Evolutionary conservation across 495 filamentous ascomycete species (phyloP).

Genomic region (Staphylotrichum tortipilum): DNA sequence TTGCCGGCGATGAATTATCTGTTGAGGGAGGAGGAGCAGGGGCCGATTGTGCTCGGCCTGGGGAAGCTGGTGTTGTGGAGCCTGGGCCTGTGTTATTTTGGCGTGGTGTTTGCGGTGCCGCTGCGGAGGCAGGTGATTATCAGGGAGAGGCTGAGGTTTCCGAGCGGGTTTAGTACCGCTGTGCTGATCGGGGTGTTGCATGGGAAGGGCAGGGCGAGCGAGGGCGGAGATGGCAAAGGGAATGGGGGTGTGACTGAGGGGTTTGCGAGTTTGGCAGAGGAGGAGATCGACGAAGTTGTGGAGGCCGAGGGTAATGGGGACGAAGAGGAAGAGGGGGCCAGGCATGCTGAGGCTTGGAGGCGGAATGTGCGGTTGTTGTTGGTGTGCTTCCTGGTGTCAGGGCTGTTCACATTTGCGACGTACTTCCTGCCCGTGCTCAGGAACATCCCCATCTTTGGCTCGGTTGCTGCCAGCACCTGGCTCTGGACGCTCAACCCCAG

Average conservation of each 20-base stretch:
- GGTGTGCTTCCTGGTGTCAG: constrained; percentile 44
- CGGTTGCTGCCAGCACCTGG: constrained; percentile 66
- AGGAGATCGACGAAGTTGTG: constrained; percentile 15
- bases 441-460: constrained; percentile 76
- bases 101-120: constrained; percentile 92
- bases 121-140: constrained; percentile 71
- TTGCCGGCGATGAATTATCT: constrained; percentile 81
- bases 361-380: constrained; percentile 45
- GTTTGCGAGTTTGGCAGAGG: constrained; percentile 23
- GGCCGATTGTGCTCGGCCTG: constrained; percentile 62
- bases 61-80: constrained; percentile 81
- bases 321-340: constrained; percentile 9
- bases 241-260: no score
- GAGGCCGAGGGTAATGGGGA: constrained; percentile 1
- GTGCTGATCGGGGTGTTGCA: constrained; percentile 86
- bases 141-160: constrained; percentile 84
- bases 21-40: constrained; percentile 63
- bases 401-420: constrained; percentile 66
- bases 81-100: constrained; percentile 86
- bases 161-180: constrained; percentile 89
- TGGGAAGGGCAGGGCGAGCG: constrained; percentile 37
- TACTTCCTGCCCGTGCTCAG: constrained; percentile 87
- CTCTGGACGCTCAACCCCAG: constrained; percentile 95
- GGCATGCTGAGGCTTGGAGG: constrained; percentile 37
- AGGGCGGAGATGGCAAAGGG: constrained; percentile 2